Evolutionary conservation across 257 asterid genomes (phyloP).

Genomic region (Linderniella brevidens): DNA sequence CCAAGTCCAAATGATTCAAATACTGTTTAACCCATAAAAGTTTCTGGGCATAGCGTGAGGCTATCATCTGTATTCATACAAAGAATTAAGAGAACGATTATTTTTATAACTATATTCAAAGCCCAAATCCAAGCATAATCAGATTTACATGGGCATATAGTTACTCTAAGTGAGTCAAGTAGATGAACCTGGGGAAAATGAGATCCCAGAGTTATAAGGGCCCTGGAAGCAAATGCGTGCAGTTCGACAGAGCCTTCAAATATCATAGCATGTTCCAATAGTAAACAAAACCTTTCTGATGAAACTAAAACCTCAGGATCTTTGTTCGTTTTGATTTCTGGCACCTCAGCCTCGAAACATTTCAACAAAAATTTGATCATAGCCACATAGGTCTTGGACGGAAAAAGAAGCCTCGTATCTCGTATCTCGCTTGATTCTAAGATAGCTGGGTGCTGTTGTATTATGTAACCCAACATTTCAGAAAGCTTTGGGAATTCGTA

Average conservation of each 20-base stretch:
- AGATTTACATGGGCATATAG: constrained; percentile 6
- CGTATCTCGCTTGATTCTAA: constrained; percentile 26
- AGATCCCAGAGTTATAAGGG: constrained; percentile 69
- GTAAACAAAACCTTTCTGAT: constrained; percentile 48
- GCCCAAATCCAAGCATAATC: constrained; percentile 4
- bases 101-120: constrained; percentile 6
- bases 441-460: constrained; percentile 63
- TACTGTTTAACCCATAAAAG: constrained; percentile 67
- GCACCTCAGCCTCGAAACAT: constrained; percentile 76
- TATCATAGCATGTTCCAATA: constrained; percentile 77
- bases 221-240: constrained; percentile 85
- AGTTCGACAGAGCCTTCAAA: constrained; percentile 81
- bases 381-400: constrained; percentile 60
- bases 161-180: constrained; percentile 6
- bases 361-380: constrained; percentile 81
- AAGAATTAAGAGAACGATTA: constrained; percentile 2
- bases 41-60: constrained; percentile 61
- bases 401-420: constrained; percentile 46
- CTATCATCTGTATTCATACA: constrained; percentile 45
- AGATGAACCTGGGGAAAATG: constrained; percentile 58
- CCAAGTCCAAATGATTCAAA: constrained; percentile 62
- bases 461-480: constrained; percentile 60
- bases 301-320: constrained; percentile 30
- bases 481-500: constrained; percentile 60
- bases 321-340: constrained; percentile 20